These are phyloP conservation scores for Aspergillus pseudoviridinutans DNA, from an alignment of 2,329 filamentous ascomycete genomes.

Conservation along the genomic window DNA sequence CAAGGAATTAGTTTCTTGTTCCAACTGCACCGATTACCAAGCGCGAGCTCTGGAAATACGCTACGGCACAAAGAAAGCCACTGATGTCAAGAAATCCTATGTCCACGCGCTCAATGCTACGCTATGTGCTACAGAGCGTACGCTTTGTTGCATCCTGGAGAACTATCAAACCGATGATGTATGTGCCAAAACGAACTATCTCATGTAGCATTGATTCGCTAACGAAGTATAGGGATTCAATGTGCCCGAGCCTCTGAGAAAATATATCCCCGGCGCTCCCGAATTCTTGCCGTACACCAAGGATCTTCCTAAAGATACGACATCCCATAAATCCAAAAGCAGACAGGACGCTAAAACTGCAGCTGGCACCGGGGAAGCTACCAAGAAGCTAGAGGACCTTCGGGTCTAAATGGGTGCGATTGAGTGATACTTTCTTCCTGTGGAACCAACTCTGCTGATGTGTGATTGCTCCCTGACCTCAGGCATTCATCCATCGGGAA, in stretches of 20 bases:
- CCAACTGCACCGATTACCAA: conserved; percentile 98
- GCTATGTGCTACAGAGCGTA: conserved; percentile 84
- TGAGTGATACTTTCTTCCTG: not conserved
- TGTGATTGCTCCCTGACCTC: not conserved
- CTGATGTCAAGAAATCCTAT: conserved; percentile 83
- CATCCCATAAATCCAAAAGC: conserved; percentile 54
- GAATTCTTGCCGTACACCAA: conserved; percentile 87
- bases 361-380: conserved; percentile 29
- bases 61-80: conserved; percentile 82
- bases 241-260: conserved; percentile 77
- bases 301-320: conserved; percentile 74
- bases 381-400: conserved; percentile 40
- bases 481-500: not conserved
- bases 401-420: conserved; percentile 28
- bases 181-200: conserved; percentile 28
- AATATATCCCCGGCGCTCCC: conserved; percentile 84
- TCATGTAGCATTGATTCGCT: conserved; percentile 9
- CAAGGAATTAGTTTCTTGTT: conserved; percentile 96
- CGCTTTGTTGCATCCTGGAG: conserved; percentile 90
- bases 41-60: conserved; percentile 89
- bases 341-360: conserved; percentile 30
- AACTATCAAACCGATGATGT: conserved; percentile 92
- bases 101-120: conserved; percentile 91
- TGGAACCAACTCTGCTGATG: not conserved
- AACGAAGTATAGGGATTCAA: conserved; percentile 58